A percentile compares a stretch with the other conserved stretches of the same genome.
phyloP scores from a whole-genome alignment of 2,329 filamentous ascomycete genomes.

The Fusarium annulatum region DNA sequence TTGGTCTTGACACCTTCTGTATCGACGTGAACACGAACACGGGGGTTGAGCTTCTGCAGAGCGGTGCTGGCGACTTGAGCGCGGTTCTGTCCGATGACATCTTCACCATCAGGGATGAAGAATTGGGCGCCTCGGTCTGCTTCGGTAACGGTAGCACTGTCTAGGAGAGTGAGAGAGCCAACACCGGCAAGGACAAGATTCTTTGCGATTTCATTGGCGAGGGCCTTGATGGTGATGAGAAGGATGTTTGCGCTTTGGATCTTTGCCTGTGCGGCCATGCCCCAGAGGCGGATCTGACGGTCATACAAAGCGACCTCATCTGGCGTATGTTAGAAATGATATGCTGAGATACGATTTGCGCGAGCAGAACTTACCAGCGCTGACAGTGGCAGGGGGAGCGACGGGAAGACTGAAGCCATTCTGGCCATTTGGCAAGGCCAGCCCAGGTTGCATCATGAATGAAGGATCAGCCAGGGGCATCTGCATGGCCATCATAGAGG shows the following conservation, averaged over 20 bases:
- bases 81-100: conserved; percentile 82
- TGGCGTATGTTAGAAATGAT: conserved; percentile 48
- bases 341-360: neutral
- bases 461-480: conserved; percentile 45
- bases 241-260: conserved; percentile 91
- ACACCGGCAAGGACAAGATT: conserved; percentile 96
- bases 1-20: conserved; percentile 74
- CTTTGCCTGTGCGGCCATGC: conserved; percentile 92
- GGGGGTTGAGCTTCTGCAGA: conserved; percentile 87
- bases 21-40: conserved; percentile 81
- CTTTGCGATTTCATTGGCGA: conserved; percentile 96
- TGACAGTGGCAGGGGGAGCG: conserved; percentile 45
- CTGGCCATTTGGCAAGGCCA: conserved; percentile 48
- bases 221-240: conserved; percentile 85
- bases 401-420: conserved; percentile 41
- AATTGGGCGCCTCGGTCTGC: conserved; percentile 86
- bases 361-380: conserved; percentile 47
- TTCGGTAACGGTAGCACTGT: conserved; percentile 79
- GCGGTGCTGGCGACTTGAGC: conserved; percentile 82
- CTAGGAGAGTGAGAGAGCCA: conserved; percentile 87
- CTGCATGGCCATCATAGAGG: conserved; percentile 40
- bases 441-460: conserved; percentile 46
- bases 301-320: conserved; percentile 98
- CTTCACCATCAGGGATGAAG: conserved; percentile 75
- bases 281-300: conserved; percentile 96